A percentile compares a stretch with the other conserved stretches of the same genome.
These are phyloP conservation scores for Pyricularia sp. DNA, from an alignment of 2,329 filamentous ascomycete genomes.

Conservation along the genomic window DNA sequence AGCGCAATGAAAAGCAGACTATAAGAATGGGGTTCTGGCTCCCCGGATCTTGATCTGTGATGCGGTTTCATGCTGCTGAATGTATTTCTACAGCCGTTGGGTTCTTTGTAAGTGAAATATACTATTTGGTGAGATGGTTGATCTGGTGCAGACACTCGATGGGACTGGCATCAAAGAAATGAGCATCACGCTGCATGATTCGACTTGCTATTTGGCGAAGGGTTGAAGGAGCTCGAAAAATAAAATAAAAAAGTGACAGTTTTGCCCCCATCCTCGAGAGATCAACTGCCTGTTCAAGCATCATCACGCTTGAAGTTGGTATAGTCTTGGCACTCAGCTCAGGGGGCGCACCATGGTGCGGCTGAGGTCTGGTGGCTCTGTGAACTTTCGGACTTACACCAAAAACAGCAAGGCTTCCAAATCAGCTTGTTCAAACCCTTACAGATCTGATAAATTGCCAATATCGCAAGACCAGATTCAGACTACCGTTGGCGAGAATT, in stretches of 20 bases:
- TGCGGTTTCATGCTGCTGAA: background rate
- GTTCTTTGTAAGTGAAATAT: background rate
- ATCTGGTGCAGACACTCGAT: background rate
- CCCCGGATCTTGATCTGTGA: background rate
- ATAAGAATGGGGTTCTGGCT: background rate
- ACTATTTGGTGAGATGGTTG: background rate
- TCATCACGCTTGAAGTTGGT: background rate
- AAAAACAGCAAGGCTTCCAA: background rate
- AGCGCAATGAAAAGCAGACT: background rate
- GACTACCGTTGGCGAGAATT: background rate
- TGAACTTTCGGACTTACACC: background rate
- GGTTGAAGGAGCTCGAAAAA: too few relatives aligned
- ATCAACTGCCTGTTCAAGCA: background rate
- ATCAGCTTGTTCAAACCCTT: background rate
- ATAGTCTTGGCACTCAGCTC: background rate
- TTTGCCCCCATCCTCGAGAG: background rate
- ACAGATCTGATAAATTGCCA: background rate
- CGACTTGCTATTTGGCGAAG: background rate
- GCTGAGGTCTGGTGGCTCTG: background rate
- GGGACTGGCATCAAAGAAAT: background rate
- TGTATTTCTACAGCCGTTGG: background rate
- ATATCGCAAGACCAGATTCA: background rate
- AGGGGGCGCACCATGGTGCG: background rate
- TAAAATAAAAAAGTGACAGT: too few relatives aligned
- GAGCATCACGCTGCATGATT: background rate